phyloP scores from a whole-genome alignment of 345 rosid genomes.

The Nephelium lappaceum region DNA sequence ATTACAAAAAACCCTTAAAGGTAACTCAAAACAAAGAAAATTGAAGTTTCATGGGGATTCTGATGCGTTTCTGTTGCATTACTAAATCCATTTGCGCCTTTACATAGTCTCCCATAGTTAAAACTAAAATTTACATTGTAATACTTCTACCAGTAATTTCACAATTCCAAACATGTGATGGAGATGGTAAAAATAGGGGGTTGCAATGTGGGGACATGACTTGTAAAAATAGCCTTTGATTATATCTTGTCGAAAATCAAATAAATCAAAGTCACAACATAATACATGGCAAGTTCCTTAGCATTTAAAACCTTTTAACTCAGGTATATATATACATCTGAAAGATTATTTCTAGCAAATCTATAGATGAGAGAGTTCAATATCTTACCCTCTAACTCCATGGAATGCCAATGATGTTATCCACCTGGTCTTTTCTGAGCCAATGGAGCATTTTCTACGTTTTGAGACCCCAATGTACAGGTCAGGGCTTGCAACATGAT shows the following conservation, averaged over 20 bases:
- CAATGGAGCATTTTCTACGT: constrained; percentile 55
- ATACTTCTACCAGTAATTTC: too few relatives aligned
- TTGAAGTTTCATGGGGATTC: not conserved
- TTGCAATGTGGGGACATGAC: not conserved
- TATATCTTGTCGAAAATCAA: not conserved
- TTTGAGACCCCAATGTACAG: constrained; percentile 64
- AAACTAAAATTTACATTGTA: not conserved
- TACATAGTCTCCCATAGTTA: not conserved
- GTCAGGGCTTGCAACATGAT: constrained; percentile 35
- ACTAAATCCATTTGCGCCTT: not conserved
- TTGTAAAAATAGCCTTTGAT: not conserved
- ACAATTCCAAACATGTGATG: too few relatives aligned
- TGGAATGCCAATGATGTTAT: constrained; percentile 61
- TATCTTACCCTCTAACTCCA: constrained; percentile 57
- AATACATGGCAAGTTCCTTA: not conserved
- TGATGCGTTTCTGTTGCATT: not conserved
- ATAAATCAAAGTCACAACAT: not conserved
- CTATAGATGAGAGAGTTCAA: constrained; percentile 10
- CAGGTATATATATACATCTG: not conserved
- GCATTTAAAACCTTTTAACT: not conserved
- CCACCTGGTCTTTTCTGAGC: constrained; percentile 50
- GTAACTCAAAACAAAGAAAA: not conserved
- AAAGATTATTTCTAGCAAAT: not conserved
- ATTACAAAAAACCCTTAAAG: not conserved
- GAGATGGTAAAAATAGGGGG: not conserved